phyloP scores from a whole-genome alignment of 768 basidiomycete genomes.

The Pulveroboletus sp. region DNA sequence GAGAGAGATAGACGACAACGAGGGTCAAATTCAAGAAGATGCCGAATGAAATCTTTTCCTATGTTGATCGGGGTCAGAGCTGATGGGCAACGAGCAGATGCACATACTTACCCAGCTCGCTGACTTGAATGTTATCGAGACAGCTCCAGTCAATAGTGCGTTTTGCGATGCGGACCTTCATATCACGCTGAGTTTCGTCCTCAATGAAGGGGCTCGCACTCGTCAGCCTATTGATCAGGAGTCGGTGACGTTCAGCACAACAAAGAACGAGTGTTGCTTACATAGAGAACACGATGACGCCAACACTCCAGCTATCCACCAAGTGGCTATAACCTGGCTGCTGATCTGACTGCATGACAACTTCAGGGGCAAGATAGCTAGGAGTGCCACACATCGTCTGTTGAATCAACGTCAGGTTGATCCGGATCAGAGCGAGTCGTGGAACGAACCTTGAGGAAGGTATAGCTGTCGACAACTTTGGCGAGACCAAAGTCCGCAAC shows the following conservation, averaged over 20 bases:
- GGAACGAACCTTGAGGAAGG: slow-evolving; percentile 62
- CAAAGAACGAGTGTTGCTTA: slow-evolving; percentile 33
- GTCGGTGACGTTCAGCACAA: background rate
- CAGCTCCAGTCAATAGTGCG: slow-evolving; percentile 60
- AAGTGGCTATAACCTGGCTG: slow-evolving; percentile 73
- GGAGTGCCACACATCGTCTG: slow-evolving; percentile 97
- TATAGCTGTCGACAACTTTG: slow-evolving; percentile 79
- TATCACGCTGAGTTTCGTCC: slow-evolving; percentile 53
- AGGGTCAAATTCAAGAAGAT: slow-evolving; percentile 65
- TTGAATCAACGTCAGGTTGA: background rate
- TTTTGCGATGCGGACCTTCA: slow-evolving; percentile 55
- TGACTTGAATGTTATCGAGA: slow-evolving; percentile 39
- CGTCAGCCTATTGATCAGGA: slow-evolving; percentile 53
- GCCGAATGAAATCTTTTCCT: slow-evolving; percentile 64
- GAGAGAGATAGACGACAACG: slow-evolving; percentile 62
- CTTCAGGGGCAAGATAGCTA: slow-evolving; percentile 89
- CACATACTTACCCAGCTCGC: slow-evolving; percentile 41
- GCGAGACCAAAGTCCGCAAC: slow-evolving; percentile 96
- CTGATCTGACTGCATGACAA: slow-evolving; percentile 58
- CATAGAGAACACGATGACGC: slow-evolving; percentile 93
- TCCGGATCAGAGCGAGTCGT: background rate
- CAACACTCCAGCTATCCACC: slow-evolving; percentile 96
- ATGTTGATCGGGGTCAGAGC: slow-evolving; percentile 30
- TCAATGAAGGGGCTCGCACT: slow-evolving; percentile 79
- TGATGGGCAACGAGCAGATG: background rate